Evolutionary conservation across 345 rosid species (phyloP), one percentile per base, ranked within the genome.

Genomic region (Cardamine chenopodiifolia): DNA sequence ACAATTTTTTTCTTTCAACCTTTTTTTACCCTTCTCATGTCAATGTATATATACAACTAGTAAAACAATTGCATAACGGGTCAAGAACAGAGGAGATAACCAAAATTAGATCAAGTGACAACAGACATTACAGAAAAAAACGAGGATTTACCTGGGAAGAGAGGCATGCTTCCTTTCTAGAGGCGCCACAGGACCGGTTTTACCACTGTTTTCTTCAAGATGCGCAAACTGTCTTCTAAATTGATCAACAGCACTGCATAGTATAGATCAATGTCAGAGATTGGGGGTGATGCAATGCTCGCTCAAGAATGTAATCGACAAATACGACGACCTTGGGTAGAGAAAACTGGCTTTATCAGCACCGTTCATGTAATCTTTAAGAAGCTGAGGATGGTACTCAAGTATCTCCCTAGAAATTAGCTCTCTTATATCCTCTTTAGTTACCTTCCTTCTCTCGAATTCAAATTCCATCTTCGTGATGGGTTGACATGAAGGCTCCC

Each of bases 381-480:
- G 93, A 50, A 94, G 85, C 50, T 94, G 91, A 80, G 96, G 98
- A 86, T 94, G 98, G 80, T 94, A 94, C 69, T 94, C 98, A 13
- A 94, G 82, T 69, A 90, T 89, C 83, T 91, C 97, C 15, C 88
- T 81, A 70, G 89, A 94, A 48, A 94, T 89, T 60, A 94, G 84
- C 79, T 91, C 97, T 74, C 93, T 67, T 70, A 91, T 84, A 76
- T 94, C 98, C 67, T 94, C 97, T 80, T 91, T 89, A 18, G 96
- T 88, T 49, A 91, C 94, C 66, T 91, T 94, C 57, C 95, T 83
- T 60, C 95, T 91, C 87, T 94, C 98, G 63, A 94, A 94, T 81
- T 94, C 98, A 62, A 94, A 94, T 75, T 91, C 98, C 96, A 91
- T 94, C 82, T 94, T 94, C 18, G 96, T 82, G 65, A 91, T 90